phyloP scores from a whole-genome alignment of 192 early-diverging fungal species.

The Dispira simplex region DNA sequence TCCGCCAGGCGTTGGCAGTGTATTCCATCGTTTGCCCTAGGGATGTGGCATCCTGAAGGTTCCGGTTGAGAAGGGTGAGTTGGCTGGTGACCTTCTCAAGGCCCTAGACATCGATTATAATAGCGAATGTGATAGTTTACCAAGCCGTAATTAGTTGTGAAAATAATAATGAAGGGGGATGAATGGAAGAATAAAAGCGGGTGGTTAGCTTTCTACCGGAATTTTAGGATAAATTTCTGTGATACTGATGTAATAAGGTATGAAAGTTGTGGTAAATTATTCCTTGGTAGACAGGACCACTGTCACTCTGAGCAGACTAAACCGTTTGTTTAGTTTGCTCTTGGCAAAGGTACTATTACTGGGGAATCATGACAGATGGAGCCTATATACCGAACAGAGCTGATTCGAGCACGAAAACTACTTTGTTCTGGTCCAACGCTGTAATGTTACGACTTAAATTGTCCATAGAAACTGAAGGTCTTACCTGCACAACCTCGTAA shows the following conservation, averaged over 20 bases:
- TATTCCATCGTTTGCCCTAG: constrained; percentile 10
- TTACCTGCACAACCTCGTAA: constrained; percentile 10
- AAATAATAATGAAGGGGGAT: no score
- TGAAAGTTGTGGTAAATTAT: no score
- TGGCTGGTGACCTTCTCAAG: constrained; percentile 4
- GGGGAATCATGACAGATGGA: background rate
- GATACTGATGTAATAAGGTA: no score
- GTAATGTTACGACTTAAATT: no score
- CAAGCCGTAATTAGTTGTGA: no score
- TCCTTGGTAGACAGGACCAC: background rate
- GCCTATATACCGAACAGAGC: background rate
- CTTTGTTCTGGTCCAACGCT: background rate
- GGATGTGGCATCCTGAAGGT: constrained; percentile 11
- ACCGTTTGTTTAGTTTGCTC: background rate
- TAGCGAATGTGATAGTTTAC: no score
- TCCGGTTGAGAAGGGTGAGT: constrained; percentile 7
- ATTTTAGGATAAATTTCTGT: no score
- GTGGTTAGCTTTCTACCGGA: no score
- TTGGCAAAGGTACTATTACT: background rate
- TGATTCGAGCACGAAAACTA: background rate
- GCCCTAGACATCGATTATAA: no score
- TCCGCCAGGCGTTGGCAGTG: constrained; percentile 9
- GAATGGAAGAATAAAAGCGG: no score
- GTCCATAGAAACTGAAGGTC: background rate
- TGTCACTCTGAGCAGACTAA: background rate